Evolutionary conservation across 2,329 filamentous ascomycete genomes (phyloP).

Genomic region (Massarina eburnea): DNA sequence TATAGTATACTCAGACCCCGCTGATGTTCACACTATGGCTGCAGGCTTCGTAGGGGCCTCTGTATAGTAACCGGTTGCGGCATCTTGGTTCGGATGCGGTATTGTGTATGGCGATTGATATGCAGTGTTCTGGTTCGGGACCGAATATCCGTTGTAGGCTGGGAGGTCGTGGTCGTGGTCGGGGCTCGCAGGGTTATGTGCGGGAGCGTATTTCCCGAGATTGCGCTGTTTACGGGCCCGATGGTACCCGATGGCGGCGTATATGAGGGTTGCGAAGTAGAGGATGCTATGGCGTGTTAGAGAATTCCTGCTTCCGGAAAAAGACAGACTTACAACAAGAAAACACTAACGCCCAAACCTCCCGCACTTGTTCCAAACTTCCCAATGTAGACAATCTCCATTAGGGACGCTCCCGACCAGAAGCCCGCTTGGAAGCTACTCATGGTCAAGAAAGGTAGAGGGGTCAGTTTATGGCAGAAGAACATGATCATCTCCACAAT

Average conservation of each 20-base stretch:
- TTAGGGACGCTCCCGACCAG: constrained; percentile 33
- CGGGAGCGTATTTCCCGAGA: constrained; percentile 35
- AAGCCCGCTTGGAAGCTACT: constrained; percentile 41
- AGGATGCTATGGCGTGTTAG: constrained; percentile 28
- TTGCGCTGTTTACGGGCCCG: constrained; percentile 39
- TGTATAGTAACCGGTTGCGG: constrained; percentile 22
- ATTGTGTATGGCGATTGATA: constrained; percentile 28
- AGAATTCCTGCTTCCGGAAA: background rate
- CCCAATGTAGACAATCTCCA: constrained; percentile 33
- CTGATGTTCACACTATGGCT: constrained; percentile 23
- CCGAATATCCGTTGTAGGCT: constrained; percentile 17
- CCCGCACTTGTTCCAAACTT: constrained; percentile 17
- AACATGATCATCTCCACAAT: constrained; percentile 38
- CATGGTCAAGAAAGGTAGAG: constrained; percentile 38
- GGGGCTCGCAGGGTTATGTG: constrained; percentile 30
- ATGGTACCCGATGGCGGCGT: constrained; percentile 40
- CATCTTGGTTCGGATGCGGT: constrained; percentile 20
- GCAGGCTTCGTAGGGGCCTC: constrained; percentile 30
- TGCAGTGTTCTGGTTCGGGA: constrained; percentile 26
- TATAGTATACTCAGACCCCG: background rate
- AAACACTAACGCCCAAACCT: constrained; percentile 29
- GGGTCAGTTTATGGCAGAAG: constrained; percentile 33
- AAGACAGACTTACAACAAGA: constrained; percentile 42
- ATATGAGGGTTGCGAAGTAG: constrained; percentile 44
- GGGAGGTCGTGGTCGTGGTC: constrained; percentile 15